Evolutionary conservation across 441 rosid species (phyloP), one percentile per base, ranked within the genome.

Genomic region (Euphorbia corollata): DNA sequence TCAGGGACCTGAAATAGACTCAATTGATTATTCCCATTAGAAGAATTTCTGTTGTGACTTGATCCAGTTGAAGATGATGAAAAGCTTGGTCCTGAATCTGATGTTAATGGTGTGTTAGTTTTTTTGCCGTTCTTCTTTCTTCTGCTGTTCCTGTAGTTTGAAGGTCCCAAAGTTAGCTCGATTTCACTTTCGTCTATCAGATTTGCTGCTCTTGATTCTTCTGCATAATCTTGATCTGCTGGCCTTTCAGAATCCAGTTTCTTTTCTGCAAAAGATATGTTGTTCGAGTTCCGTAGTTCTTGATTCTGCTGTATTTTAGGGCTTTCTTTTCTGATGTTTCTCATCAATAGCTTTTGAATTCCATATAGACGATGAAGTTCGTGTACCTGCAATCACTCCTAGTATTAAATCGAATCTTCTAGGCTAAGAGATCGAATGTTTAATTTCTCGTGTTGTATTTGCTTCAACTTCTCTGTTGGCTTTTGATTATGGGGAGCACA

Each of bases 351-450:
- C 79, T 91, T 93, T 78, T 93, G 99, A 59, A 84, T 84, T 80
- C 75, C 71, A 73, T 93, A 93, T 22, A 93, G 81, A 62, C 99
- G 88, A 75, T 93, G 99, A 57, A 93, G 99, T 81, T 93, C 99
- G 60, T 75, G 64, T 9, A 93, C 91, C 99, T 93, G 75, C 55
- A 69, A 54, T 30, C 60, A 6, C n/a, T n/a, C n/a, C n/a, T 41
- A 53, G 38, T 34, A 34, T 34, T 34, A 34, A 2, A 34, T n/a
- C n/a, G n/a, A n/a, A 6, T 6, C 38, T 34, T 2, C 6, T 34
- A 34, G 38, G 6, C 38, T 6, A 34, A 34, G 38, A 2, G 38
- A 34, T 34, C 38, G 6, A 34, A 34, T 2, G 38, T 34, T 34
- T 34, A 34, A 34, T 2, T 34, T n/a, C n/a, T n/a, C n/a, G n/a